These are phyloP conservation scores for Botrytis sinoallii DNA, from an alignment of 2,329 filamentous ascomycete species.

Conservation along the genomic window DNA sequence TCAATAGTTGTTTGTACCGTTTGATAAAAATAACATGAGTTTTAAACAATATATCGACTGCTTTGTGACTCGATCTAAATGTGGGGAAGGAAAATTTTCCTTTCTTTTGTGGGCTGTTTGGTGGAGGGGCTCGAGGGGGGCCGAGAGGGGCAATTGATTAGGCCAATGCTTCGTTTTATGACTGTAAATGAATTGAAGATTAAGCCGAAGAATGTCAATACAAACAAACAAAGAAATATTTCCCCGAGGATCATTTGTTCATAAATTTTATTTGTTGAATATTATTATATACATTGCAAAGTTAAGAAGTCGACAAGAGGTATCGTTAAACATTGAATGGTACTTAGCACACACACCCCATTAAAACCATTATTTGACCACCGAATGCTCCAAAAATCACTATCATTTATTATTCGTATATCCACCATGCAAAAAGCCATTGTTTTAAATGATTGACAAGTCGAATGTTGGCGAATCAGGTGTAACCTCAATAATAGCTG, in stretches of 20 bases:
- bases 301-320: neutral
- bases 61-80: neutral
- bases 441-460: conserved; percentile 23
- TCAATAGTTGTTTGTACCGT: neutral
- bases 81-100: neutral
- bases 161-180: neutral
- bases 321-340: neutral
- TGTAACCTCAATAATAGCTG: conserved; percentile 39
- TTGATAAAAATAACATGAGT: accelerated
- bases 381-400: neutral
- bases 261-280: neutral
- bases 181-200: neutral
- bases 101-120: neutral
- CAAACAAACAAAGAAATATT: neutral
- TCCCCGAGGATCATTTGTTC: neutral
- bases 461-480: conserved; percentile 33
- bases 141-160: neutral
- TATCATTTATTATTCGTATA: too few relatives aligned
- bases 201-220: neutral
- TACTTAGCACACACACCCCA: neutral
- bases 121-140: neutral
- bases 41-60: neutral
- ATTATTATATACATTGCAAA: neutral
- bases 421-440: neutral
- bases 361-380: neutral